Percentiles rank a stretch among this genome's conserved stretches.
These are phyloP conservation scores for Teunomyces barrocoloradensis DNA, from an alignment of 805 yeast genomes.

Conservation along the genomic window DNA sequence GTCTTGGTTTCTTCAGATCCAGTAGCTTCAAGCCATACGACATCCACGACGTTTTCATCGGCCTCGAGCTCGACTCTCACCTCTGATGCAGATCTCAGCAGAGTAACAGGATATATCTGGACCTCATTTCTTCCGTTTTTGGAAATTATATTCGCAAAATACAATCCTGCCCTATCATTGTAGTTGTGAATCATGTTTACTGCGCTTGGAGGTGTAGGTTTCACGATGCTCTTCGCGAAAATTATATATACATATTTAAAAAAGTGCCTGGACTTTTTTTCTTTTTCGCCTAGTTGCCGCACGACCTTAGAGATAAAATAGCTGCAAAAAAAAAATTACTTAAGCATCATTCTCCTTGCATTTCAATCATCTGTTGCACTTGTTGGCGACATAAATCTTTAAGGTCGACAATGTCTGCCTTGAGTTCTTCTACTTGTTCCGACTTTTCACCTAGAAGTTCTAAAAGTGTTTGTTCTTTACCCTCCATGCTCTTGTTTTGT, in stretches of 20 bases:
- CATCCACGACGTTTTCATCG: slow-evolving; percentile 33
- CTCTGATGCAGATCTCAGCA: slow-evolving; percentile 16
- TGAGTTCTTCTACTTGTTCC: slow-evolving; percentile 79
- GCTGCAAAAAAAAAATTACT: neutral
- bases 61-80: slow-evolving; percentile 40
- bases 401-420: slow-evolving; percentile 84
- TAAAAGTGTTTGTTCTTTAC: slow-evolving; percentile 55
- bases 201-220: neutral
- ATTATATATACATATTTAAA: neutral
- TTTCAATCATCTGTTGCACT: slow-evolving; percentile 73
- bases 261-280: neutral
- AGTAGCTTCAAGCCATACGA: slow-evolving; percentile 34
- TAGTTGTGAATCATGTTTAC: slow-evolving; percentile 7
- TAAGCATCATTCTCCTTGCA: slow-evolving; percentile 4
- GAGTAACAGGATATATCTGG: slow-evolving; percentile 34
- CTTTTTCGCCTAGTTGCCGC: neutral
- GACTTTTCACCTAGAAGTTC: slow-evolving; percentile 82
- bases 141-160: slow-evolving; percentile 38
- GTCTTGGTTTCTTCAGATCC: slow-evolving; percentile 17
- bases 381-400: slow-evolving; percentile 82
- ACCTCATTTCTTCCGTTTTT: slow-evolving; percentile 48
- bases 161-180: slow-evolving; percentile 28
- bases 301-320: neutral
- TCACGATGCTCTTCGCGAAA: slow-evolving; percentile 3
- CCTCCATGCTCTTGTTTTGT: slow-evolving; percentile 15